Conservation (phyloP, 805 yeast genomes). For the Teunomyces aglyptinius region DNA sequence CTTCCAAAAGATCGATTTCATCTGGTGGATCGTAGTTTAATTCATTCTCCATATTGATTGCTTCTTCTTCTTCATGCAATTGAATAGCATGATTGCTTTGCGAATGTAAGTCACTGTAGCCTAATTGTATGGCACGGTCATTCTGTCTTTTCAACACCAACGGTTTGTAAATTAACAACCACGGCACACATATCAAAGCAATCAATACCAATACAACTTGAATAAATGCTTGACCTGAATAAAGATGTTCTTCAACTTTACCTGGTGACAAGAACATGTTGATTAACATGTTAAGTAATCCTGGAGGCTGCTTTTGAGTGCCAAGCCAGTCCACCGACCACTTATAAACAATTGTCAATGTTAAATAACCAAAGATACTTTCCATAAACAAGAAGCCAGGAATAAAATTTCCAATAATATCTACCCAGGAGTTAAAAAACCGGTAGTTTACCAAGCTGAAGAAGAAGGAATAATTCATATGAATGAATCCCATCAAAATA, state of each 20-base stretch:
- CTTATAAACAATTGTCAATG: constrained; percentile 83
- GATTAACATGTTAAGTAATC: constrained; percentile 89
- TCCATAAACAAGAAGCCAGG: constrained; percentile 96
- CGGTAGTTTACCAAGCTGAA: constrained; percentile 82
- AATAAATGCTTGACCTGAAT: constrained; percentile 71
- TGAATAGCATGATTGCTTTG: constrained; percentile 28
- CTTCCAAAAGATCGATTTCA: constrained; percentile 17
- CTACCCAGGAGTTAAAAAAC: constrained; percentile 68
- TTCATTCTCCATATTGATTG: constrained; percentile 8
- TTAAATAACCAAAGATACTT: constrained; percentile 90
- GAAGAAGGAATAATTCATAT: constrained; percentile 86
- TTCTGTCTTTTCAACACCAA: constrained; percentile 61
- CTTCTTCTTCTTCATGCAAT: constrained; percentile 38
- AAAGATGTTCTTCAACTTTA: constrained; percentile 72
- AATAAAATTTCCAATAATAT: constrained; percentile 86
- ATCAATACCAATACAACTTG: constrained; percentile 69
- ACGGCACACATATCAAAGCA: constrained; percentile 91
- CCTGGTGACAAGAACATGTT: constrained; percentile 97
- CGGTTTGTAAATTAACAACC: constrained; percentile 85
- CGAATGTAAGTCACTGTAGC: constrained; percentile 37
- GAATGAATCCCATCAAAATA: constrained; percentile 88
- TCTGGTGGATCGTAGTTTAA: constrained; percentile 22
- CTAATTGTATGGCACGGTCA: constrained; percentile 42
- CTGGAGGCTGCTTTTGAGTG: constrained; percentile 79
- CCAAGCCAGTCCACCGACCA: constrained; percentile 93